Conservation (phyloP, 768 basidiomycete genomes). For the Russula brevipes region DNA sequence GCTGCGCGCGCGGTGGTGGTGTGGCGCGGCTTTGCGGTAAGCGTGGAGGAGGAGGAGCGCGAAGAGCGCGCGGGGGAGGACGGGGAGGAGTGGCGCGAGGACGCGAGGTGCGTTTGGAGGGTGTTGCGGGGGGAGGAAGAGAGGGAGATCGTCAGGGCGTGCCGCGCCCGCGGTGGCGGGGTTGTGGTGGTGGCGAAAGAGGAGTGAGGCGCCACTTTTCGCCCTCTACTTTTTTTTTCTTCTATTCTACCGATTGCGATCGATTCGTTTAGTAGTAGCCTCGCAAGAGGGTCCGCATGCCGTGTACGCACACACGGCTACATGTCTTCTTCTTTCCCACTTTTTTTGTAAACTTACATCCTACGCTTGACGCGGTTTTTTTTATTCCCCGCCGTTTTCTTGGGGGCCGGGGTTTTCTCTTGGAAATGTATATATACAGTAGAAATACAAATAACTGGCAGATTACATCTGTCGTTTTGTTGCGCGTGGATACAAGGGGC, state of each 20-base stretch:
- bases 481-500: no score
- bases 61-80: neutral
- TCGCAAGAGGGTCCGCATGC: no score
- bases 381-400: neutral
- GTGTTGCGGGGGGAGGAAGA: constrained; percentile 22
- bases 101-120: constrained; percentile 20
- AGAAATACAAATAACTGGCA: no score
- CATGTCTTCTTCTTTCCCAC: no score
- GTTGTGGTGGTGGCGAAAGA: constrained; percentile 1
- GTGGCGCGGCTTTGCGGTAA: constrained; percentile 7
- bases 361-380: constrained; percentile 1
- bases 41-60: neutral
- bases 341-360: no score
- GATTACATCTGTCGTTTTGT: no score
- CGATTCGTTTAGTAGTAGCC: no score
- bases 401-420: no score
- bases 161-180: neutral
- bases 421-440: no score
- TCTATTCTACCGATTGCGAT: no score
- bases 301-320: no score
- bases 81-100: constrained; percentile 16
- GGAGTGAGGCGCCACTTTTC: constrained; percentile 1
- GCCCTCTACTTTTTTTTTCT: no score
- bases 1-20: constrained; percentile 1
- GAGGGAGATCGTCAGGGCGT: constrained; percentile 6